Conservation (phyloP, 2,329 filamentous ascomycete species). For the Clonostachys byssicola region DNA sequence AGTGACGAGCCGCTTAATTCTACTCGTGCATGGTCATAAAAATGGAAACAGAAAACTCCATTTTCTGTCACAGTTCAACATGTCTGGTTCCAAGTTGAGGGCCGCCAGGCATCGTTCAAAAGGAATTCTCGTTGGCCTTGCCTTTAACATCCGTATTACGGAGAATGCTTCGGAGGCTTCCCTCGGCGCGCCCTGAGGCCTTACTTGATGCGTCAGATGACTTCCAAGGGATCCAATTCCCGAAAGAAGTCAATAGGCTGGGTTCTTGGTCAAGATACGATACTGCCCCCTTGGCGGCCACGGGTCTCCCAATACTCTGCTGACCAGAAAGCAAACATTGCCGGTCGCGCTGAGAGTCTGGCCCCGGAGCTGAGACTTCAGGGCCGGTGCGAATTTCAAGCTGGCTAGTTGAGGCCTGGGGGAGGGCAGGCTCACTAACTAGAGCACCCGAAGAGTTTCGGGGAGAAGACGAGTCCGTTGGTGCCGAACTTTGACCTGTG, state of each 20-base stretch:
- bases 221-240: conserved; percentile 8
- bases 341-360: no score
- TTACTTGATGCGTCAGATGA: conserved; percentile 11
- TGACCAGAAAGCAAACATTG: no score
- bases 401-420: conserved; percentile 50
- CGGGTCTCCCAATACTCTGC: no score
- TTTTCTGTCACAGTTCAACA: no score
- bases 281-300: not conserved
- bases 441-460: conserved; percentile 34
- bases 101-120: no score
- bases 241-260: conserved; percentile 9
- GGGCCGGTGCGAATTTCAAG: conserved; percentile 37
- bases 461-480: conserved; percentile 17
- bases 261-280: conserved; percentile 4
- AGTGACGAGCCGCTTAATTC: no score
- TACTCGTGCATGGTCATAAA: no score
- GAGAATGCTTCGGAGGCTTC: conserved; percentile 49
- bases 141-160: conserved; percentile 17
- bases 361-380: conserved; percentile 5
- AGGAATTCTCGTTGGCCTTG: conserved; percentile 24
- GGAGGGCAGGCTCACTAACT: conserved; percentile 50
- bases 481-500: conserved; percentile 17
- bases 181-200: conserved; percentile 45
- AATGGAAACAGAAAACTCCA: no score
- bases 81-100: no score